Base-by-base conservation (phyloP, 768 basidiomycete species). In the Tephrocybe sp. region DNA sequence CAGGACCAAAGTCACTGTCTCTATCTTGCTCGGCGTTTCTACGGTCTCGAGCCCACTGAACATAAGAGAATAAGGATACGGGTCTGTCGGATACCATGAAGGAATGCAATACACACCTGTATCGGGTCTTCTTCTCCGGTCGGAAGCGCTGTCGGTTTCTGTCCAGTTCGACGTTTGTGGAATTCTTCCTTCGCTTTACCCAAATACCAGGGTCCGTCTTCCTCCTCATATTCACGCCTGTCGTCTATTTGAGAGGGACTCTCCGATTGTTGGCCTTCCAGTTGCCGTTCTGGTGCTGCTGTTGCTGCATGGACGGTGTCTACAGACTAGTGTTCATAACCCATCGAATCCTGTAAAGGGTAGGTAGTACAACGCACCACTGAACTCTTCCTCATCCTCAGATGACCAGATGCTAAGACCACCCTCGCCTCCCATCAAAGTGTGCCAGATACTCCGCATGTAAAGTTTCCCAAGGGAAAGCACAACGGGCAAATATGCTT, bases 401-500 rank as follows among this genome's bases (percentile, higher is more conserved):
- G 74, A 65, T 13, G 67, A 72, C 87, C 87, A 91, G 33, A 91
- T 65, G 55, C 75, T 82, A 26, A 90, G 73, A 2, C 84, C 86
- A 31, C 79, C 82, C 48, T 78, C 69, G 4, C 90, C 85, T 20
- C 91, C 89, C 62, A 75, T 79, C 8, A 91, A 62, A 9, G 85
- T 88, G 61, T 91, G 82, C 89, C 89, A 95, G 44, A 92, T 69
- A 61, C 92, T 95, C 14, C 86, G 83, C 8, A 82, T 65, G 63
- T 98, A 89, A 23, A 99, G 70, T 64, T 90, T 92, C 45, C 82
- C 70, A 34, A 98, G 72, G 2, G 92, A 94, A 16, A 98, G 69
- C 22, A 82, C 67, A 40, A 97, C 89, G 0, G 96, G 94, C 19
- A 98, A 71, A 63, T 91, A 93, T 0, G 94, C 95, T 62, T 98